A percentile compares a stretch with the other conserved stretches of the same genome.
These are phyloP conservation scores for Starmerella apicola DNA, from an alignment of 805 yeast species.

Conservation along the genomic window DNA sequence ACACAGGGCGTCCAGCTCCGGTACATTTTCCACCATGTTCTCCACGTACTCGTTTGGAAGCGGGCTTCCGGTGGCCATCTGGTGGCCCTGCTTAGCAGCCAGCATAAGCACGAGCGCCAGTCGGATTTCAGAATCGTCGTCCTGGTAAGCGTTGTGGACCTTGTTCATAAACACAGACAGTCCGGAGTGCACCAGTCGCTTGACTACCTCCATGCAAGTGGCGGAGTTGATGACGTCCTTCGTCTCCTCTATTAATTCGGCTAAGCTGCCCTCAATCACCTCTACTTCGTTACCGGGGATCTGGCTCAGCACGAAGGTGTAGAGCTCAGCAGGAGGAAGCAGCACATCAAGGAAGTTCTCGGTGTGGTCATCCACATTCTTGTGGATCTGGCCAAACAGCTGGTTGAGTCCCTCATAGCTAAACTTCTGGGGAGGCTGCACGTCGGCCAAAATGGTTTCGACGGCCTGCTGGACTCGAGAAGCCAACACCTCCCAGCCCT, in stretches of 20 bases:
- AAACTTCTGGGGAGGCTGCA: conserved; percentile 64
- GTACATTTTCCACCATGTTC: conserved; percentile 36
- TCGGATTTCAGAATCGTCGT: conserved; percentile 29
- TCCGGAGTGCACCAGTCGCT: conserved; percentile 33
- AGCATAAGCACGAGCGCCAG: conserved; percentile 63
- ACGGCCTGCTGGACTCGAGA: conserved; percentile 46
- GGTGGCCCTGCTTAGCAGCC: conserved; percentile 51
- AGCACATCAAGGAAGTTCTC: conserved; percentile 27
- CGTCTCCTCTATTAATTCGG: conserved; percentile 34
- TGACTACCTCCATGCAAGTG: conserved; percentile 29
- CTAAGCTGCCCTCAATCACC: conserved; percentile 21
- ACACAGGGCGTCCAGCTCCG: conserved; percentile 71
- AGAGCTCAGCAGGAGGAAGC: conserved; percentile 42
- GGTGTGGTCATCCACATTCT: conserved; percentile 26
- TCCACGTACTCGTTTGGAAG: conserved; percentile 34
- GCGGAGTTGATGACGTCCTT: conserved; percentile 33
- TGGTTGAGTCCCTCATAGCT: conserved; percentile 45
- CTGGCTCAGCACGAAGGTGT: conserved; percentile 43
- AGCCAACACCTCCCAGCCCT: conserved; percentile 60
- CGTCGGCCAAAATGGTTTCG: conserved; percentile 42
- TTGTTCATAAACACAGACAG: conserved; percentile 36
- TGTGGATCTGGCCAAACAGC: conserved; percentile 26
- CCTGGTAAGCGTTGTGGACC: conserved; percentile 21
- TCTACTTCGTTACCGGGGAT: conserved; percentile 24
- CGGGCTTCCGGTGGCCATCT: conserved; percentile 37